Conservation (phyloP, 306 rosid genomes). For the Citrullus colocynthis region DNA sequence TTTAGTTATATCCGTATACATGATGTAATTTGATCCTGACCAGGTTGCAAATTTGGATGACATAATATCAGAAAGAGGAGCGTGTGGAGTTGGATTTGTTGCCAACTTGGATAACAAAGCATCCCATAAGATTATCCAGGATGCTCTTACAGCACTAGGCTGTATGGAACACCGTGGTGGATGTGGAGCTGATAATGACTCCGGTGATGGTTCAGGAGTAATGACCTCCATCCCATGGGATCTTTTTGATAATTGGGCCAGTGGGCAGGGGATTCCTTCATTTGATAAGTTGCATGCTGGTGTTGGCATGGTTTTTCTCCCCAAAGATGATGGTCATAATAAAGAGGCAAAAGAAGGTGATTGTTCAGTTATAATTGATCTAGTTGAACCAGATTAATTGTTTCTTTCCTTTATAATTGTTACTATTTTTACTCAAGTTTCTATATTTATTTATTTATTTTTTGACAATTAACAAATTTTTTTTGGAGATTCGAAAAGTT, state of each 20-base stretch:
- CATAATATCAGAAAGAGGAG: slow-evolving; percentile 90
- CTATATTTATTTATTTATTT: background rate
- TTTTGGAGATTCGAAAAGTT: background rate
- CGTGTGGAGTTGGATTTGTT: slow-evolving; percentile 95
- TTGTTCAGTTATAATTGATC: slow-evolving; percentile 17
- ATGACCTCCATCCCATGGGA: slow-evolving; percentile 95
- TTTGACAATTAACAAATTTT: background rate
- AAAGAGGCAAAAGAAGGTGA: slow-evolving; percentile 82
- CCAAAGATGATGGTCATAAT: slow-evolving; percentile 43
- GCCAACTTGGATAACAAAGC: slow-evolving; percentile 84
- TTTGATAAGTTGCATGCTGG: slow-evolving; percentile 92
- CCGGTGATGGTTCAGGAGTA: slow-evolving; percentile 95
- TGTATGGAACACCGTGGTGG: slow-evolving; percentile 99
- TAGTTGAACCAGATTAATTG: slow-evolving; percentile 4
- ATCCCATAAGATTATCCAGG: slow-evolving; percentile 61
- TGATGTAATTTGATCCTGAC: slow-evolving; percentile 22
- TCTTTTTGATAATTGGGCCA: slow-evolving; percentile 74
- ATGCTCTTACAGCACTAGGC: slow-evolving; percentile 86
- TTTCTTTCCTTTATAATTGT: background rate
- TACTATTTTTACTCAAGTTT: background rate
- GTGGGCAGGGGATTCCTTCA: slow-evolving; percentile 65
- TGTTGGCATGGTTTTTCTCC: slow-evolving; percentile 95
- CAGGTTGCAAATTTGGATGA: slow-evolving; percentile 85
- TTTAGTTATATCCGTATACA: background rate
- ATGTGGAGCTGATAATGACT: slow-evolving; percentile 96